These are phyloP conservation scores for Aspergillus latus DNA, from an alignment of 2,329 filamentous ascomycete genomes.

Conservation along the genomic window DNA sequence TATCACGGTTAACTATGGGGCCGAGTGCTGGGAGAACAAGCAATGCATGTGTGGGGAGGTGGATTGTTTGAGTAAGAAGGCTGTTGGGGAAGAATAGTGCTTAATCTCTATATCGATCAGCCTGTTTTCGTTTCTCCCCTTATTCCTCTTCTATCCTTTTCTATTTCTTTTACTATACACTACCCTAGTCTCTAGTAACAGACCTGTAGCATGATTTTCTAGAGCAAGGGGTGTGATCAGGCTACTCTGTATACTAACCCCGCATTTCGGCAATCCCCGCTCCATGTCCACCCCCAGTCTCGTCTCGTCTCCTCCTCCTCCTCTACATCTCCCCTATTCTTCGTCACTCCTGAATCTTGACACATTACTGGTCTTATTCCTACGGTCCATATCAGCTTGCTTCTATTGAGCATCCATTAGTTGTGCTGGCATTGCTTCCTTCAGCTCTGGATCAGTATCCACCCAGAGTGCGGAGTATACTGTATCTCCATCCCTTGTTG, in stretches of 20 bases:
- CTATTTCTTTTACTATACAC: no score
- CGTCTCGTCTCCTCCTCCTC: neutral
- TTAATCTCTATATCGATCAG: no score
- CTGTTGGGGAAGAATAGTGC: neutral
- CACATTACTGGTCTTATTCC: neutral
- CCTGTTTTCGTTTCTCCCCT: no score
- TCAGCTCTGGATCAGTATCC: neutral
- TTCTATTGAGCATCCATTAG: neutral
- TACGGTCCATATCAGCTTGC: neutral
- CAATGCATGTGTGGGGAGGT: conserved; percentile 15
- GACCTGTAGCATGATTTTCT: neutral
- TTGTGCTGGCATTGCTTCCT: neutral
- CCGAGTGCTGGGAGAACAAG: conserved; percentile 27
- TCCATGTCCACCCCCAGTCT: neutral
- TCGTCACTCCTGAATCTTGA: neutral
- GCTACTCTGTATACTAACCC: neutral
- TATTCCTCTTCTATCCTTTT: no score
- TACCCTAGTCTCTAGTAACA: no score
- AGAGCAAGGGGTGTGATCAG: neutral
- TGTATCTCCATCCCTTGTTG: neutral
- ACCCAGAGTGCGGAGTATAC: conserved; percentile 5
- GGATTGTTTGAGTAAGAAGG: conserved; percentile 9
- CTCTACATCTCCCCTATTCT: neutral
- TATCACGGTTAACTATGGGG: conserved; percentile 36
- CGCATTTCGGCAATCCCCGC: neutral